Evolutionary conservation across 2,329 filamentous ascomycete genomes (phyloP).

Genomic region (Lachnellula cervina): DNA sequence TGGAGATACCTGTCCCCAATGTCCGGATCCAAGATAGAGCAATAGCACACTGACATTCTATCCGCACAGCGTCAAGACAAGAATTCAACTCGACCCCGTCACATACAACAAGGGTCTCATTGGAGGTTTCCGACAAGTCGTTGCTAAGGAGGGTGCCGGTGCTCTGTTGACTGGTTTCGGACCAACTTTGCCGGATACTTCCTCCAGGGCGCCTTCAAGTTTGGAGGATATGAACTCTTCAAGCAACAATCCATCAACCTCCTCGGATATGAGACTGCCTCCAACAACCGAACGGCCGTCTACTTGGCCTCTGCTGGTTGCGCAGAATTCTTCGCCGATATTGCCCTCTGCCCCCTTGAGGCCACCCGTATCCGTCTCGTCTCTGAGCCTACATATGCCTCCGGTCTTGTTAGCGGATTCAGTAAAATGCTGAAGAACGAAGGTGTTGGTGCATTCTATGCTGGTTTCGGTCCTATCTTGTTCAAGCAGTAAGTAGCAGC

Average conservation of each 20-base stretch:
- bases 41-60: slow-evolving; percentile 22
- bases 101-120: slow-evolving; percentile 88
- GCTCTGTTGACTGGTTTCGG: slow-evolving; percentile 82
- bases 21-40: slow-evolving; percentile 11
- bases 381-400: slow-evolving; percentile 80
- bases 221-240: slow-evolving; percentile 94
- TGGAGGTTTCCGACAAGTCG: slow-evolving; percentile 81
- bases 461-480: slow-evolving; percentile 81
- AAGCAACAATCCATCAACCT: slow-evolving; percentile 84
- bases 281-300: slow-evolving; percentile 74
- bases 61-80: slow-evolving; percentile 76
- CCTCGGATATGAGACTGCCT: slow-evolving; percentile 71
- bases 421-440: slow-evolving; percentile 77
- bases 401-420: slow-evolving; percentile 73
- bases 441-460: slow-evolving; percentile 83
- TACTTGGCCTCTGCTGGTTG: slow-evolving; percentile 67
- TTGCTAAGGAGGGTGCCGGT: slow-evolving; percentile 77
- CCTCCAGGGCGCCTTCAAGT: slow-evolving; percentile 90
- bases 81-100: slow-evolving; percentile 85
- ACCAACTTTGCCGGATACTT: slow-evolving; percentile 86
- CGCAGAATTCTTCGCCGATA: slow-evolving; percentile 68
- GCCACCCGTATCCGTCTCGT: slow-evolving; percentile 92
- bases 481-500: slow-evolving; percentile 65
- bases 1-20: not conserved
- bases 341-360: slow-evolving; percentile 87